These are phyloP conservation scores for Blastobotrys illinoisensis DNA, from an alignment of 1,139 yeast species.

Conservation along the genomic window DNA sequence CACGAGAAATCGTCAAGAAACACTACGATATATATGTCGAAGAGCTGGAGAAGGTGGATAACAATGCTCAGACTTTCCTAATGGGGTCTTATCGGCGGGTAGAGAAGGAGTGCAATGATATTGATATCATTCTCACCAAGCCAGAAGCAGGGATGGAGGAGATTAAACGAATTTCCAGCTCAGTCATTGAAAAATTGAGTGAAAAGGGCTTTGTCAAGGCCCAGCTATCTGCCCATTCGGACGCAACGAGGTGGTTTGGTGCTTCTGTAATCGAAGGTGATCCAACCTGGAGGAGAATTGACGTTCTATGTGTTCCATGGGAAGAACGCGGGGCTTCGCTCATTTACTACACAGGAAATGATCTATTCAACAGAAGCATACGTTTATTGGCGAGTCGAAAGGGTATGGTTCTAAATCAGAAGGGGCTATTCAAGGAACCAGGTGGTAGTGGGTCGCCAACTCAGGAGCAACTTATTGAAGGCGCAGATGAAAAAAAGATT, in stretches of 20 bases:
- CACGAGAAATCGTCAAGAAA: conserved; percentile 41
- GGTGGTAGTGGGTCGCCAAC: conserved; percentile 4
- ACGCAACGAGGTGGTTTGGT: conserved; percentile 29
- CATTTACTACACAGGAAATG: conserved; percentile 53
- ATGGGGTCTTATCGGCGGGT: conserved; percentile 57
- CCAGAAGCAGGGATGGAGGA: conserved; percentile 14
- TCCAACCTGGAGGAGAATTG: conserved; percentile 46
- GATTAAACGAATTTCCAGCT: conserved; percentile 28
- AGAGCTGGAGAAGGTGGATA: conserved; percentile 34
- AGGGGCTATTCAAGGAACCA: conserved; percentile 38
- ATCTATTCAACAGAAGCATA: conserved; percentile 46
- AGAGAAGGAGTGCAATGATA: conserved; percentile 43
- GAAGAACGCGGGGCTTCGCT: conserved; percentile 45
- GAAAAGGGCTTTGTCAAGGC: conserved; percentile 31
- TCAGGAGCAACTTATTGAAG: conserved; percentile 35
- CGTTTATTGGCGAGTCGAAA: conserved; percentile 42
- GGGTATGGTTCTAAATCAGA: conserved; percentile 42
- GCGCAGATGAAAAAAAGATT: conserved; percentile 43
- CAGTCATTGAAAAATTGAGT: conserved; percentile 27
- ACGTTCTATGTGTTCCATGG: conserved; percentile 47
- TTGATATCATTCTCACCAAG: conserved; percentile 47
- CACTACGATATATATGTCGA: conserved; percentile 37
- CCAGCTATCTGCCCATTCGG: conserved; percentile 23
- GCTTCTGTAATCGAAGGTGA: conserved; percentile 22
- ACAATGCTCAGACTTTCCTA: conserved; percentile 33